A percentile compares a stretch with the other conserved stretches of the same genome.
phyloP scores from a whole-genome alignment of 2,329 filamentous ascomycete species.

The Trichoderma sp. region DNA sequence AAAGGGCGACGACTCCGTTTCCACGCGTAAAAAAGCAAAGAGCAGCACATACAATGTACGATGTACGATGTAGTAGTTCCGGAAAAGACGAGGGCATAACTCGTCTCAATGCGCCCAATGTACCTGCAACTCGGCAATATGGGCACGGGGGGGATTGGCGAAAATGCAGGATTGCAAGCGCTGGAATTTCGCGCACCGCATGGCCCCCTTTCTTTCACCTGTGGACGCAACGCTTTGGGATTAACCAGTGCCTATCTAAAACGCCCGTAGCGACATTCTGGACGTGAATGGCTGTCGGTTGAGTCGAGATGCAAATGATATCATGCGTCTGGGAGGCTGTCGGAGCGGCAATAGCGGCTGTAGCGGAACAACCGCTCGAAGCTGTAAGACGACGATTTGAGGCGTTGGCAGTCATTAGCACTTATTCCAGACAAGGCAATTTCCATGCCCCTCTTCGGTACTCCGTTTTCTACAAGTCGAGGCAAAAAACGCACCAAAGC shows the following conservation, averaged over 20 bases:
- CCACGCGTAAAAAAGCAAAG: not conserved
- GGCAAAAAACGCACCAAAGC: not conserved
- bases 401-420: no score
- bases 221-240: not conserved
- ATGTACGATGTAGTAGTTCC: no score
- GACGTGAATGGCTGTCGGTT: not conserved
- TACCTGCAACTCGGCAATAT: not conserved
- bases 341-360: not conserved
- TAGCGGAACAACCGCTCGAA: not conserved
- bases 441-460: not conserved
- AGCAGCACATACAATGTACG: not conserved
- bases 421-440: constrained; percentile 3
- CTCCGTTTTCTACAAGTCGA: not conserved
- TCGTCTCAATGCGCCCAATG: not conserved
- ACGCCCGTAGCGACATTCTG: no score
- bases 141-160: no score
- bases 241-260: not conserved
- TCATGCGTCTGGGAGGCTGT: not conserved
- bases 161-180: not conserved
- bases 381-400: no score
- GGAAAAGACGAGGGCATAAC: no score
- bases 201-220: not conserved
- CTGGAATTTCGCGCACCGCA: not conserved
- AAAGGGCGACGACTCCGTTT: not conserved
- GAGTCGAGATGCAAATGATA: not conserved